Base-by-base conservation (phyloP, 2,329 filamentous ascomycete genomes). In the Aspergillus transmontanensis region DNA sequence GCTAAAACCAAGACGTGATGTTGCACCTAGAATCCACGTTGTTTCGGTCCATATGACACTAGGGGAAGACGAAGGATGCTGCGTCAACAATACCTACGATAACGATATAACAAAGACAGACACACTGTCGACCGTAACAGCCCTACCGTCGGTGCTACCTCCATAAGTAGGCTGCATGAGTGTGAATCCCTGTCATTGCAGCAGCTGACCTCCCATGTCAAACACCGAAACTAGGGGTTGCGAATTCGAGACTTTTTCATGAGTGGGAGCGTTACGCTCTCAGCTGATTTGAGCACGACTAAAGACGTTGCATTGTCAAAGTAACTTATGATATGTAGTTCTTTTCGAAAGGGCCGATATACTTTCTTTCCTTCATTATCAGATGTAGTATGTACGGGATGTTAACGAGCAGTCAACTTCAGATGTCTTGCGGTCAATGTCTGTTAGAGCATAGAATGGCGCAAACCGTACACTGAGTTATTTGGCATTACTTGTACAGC, bases 11-110 rank as follows among this genome's bases (percentile, higher is more conserved):
- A 71, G 69, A 46, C 68, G 67, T 19, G 66, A 70, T 34, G 62
- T 58, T 26, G 70, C 69, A 1, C 76, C 76, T n/a, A 71, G 71
- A 34, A 70, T 76, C 32, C 75, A 75, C 64, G 71, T 75, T 23
- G 48, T 75, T 43, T 71, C 75, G 19, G 69, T 73, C 46, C 67
- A 73, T 30, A 66, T 72, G 64, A 66, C 59, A 39, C 46, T 71
- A 26, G 62, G 69, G 34, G 71, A 74, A 41, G 68, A 73, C 0
- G 61, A 66, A 32, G 60, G 64, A 48, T 23, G 58, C 41, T 39
- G 34, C 32, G 55, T 23, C 43, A 56, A 26, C 10, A 21, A 23
- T 32, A 28, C 53, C 39, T 43, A 58, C 16, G 53, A 58, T 16
- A 57, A 26, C 11, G 62, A 62, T 41, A 43, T n/a, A 21, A 30